phyloP scores from a whole-genome alignment of 2,329 filamentous ascomycete species.

The Ceratocystis alfenasii region DNA sequence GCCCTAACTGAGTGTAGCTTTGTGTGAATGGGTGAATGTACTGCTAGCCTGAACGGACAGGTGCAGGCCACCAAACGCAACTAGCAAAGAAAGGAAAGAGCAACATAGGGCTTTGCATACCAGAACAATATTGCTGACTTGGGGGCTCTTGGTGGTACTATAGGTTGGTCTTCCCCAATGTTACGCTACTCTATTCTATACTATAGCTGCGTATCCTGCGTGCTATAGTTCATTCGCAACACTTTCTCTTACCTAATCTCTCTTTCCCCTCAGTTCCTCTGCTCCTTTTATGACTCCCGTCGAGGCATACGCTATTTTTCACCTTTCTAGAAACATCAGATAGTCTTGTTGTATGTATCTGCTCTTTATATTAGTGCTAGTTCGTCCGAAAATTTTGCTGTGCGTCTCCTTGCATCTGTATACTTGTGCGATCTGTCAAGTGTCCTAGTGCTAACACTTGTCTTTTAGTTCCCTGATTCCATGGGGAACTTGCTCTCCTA shows the following conservation, averaged over 20 bases:
- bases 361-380: neutral
- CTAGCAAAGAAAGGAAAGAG: neutral
- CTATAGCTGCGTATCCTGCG: too few relatives aligned
- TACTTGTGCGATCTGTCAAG: neutral
- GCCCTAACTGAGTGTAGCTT: neutral
- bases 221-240: too few relatives aligned
- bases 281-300: neutral
- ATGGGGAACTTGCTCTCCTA: neutral
- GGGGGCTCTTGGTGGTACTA: too few relatives aligned
- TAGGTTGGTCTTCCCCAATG: too few relatives aligned
- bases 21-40: neutral
- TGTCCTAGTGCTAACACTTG: neutral
- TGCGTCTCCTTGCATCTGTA: neutral
- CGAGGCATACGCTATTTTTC: neutral
- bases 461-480: neutral
- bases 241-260: too few relatives aligned
- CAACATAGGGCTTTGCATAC: neutral
- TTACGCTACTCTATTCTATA: too few relatives aligned
- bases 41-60: neutral
- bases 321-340: neutral
- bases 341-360: too few relatives aligned
- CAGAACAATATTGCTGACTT: too few relatives aligned
- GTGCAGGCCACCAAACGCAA: neutral
- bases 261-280: neutral
- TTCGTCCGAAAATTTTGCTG: neutral